Conservation (phyloP, 225 moss, liverwort and hornwort species). For the Polytrichum commune region DNA sequence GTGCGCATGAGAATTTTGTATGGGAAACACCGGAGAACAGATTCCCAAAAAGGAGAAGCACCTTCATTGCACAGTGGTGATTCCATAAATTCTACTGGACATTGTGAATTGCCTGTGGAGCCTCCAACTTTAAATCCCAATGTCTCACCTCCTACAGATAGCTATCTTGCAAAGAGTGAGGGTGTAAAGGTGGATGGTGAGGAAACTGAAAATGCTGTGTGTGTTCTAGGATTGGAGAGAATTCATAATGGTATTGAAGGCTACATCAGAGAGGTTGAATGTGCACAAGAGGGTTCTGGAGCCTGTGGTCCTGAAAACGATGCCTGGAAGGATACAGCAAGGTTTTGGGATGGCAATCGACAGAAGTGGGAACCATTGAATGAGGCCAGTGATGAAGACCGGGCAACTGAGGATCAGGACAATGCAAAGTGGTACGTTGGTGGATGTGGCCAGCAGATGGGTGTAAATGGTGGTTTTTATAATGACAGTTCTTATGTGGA, state of each 20-base stretch:
- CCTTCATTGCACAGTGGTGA: slow-evolving; percentile 22
- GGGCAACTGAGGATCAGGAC: slow-evolving; percentile 37
- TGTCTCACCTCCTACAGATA: slow-evolving; percentile 11
- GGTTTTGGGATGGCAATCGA: slow-evolving; percentile 60
- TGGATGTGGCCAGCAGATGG: slow-evolving; percentile 14
- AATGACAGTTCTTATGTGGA: slow-evolving; percentile 37
- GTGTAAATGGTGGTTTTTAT: slow-evolving; percentile 28
- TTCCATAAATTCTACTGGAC: slow-evolving; percentile 23
- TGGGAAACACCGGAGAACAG: slow-evolving; percentile 48
- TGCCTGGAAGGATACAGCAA: slow-evolving; percentile 26
- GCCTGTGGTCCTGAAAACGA: slow-evolving; percentile 29
- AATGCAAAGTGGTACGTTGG: slow-evolving; percentile 45
- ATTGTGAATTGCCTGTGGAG: slow-evolving; percentile 19
- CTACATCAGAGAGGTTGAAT: slow-evolving; percentile 43
- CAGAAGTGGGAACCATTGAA: slow-evolving; percentile 53
- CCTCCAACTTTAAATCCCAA: background rate
- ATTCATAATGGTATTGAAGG: slow-evolving; percentile 31
- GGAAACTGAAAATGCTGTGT: slow-evolving; percentile 44
- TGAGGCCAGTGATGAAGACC: slow-evolving; percentile 48
- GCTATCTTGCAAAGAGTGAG: slow-evolving; percentile 15
- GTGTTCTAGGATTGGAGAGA: slow-evolving; percentile 55
- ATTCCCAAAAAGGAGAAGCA: slow-evolving; percentile 28
- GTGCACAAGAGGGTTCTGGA: slow-evolving; percentile 38
- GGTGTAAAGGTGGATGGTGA: slow-evolving; percentile 28
- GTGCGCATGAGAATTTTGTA: slow-evolving; percentile 45